Evolutionary conservation across 2,329 filamentous ascomycete species (phyloP).

Genomic region (Penicillium capsulatum): DNA sequence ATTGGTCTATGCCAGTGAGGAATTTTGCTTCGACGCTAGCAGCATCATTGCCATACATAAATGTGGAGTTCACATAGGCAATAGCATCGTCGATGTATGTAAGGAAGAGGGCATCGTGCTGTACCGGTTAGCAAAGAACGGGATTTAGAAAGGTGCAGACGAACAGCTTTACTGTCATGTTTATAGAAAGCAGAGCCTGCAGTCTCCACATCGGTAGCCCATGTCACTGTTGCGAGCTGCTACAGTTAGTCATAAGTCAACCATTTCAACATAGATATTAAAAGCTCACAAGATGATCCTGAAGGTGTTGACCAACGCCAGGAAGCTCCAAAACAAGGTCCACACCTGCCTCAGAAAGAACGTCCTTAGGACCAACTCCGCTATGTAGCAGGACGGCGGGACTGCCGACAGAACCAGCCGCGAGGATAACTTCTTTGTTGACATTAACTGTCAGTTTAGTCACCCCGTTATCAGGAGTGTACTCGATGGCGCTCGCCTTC

Average conservation of each 20-base stretch:
- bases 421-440: constrained; percentile 27
- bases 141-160: background rate
- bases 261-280: background rate
- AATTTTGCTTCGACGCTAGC: constrained; percentile 13
- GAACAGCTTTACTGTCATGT: constrained; percentile 23
- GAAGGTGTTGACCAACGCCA: constrained; percentile 50
- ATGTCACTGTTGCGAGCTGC: constrained; percentile 31
- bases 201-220: constrained; percentile 25
- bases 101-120: constrained; percentile 26
- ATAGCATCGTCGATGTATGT: constrained; percentile 28
- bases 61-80: constrained; percentile 26
- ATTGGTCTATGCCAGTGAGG: constrained; percentile 13
- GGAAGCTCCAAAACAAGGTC: constrained; percentile 44
- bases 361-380: constrained; percentile 53
- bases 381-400: constrained; percentile 58
- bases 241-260: constrained; percentile 9
- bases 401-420: constrained; percentile 54
- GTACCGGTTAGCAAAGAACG: constrained; percentile 9
- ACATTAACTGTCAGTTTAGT: constrained; percentile 25
- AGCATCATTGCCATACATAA: constrained; percentile 17
- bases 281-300: constrained; percentile 43
- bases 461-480: constrained; percentile 27
- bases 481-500: constrained; percentile 31
- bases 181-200: constrained; percentile 29
- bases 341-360: constrained; percentile 45